Evolutionary conservation across 2,329 filamentous ascomycete species (phyloP).

Genomic region (Colletotrichum kahawae): DNA sequence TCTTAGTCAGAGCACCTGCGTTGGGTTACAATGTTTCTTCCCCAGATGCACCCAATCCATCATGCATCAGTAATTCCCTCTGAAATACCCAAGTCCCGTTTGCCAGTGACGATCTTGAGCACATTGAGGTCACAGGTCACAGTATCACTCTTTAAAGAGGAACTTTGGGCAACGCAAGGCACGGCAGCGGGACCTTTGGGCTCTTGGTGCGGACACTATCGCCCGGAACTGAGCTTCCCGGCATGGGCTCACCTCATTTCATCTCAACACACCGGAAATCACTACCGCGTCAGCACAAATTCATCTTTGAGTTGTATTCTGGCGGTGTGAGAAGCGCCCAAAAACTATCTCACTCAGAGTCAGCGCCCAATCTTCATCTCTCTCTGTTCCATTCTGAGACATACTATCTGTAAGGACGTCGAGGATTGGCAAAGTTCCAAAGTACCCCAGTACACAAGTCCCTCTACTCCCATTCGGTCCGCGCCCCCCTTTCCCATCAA

Average conservation of each 20-base stretch:
- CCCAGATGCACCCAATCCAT: background rate
- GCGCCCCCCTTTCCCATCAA: background rate
- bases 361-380: background rate
- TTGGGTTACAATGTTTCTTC: background rate
- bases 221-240: constrained; percentile 18
- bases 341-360: background rate
- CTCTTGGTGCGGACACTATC: constrained; percentile 5
- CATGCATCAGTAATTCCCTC: background rate
- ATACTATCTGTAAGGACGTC: background rate
- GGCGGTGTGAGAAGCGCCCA: background rate
- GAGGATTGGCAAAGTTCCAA: background rate
- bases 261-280: background rate
- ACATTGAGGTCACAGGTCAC: background rate
- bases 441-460: background rate
- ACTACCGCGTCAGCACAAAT: background rate
- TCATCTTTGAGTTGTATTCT: background rate
- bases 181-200: background rate
- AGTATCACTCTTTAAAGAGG: background rate
- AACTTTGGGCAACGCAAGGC: background rate
- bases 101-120: background rate
- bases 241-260: constrained; percentile 17
- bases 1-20: background rate
- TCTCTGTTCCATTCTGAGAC: background rate
- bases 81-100: background rate
- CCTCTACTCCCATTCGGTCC: background rate